phyloP scores from a whole-genome alignment of 1,139 yeast genomes.

The Candida sanyaensis region DNA sequence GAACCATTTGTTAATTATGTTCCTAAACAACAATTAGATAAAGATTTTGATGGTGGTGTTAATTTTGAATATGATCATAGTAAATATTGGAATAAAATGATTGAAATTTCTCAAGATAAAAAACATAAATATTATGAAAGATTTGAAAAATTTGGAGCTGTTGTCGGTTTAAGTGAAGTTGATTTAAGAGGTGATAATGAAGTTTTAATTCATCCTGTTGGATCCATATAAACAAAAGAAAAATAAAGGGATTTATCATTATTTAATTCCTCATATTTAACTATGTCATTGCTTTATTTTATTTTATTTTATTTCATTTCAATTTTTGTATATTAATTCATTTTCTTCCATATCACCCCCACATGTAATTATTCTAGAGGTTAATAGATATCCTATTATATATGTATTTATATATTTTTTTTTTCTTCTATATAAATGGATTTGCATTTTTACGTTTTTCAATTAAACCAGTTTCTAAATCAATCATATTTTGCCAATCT shows the following conservation, averaged over 20 bases:
- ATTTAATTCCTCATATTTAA: too few relatives aligned
- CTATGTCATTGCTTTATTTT: too few relatives aligned
- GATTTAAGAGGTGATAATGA: conserved; percentile 68
- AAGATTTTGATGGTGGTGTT: conserved; percentile 45
- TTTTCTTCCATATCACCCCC: too few relatives aligned
- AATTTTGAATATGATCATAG: conserved; percentile 46
- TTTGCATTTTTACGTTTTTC: conserved; percentile 93
- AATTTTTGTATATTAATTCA: too few relatives aligned
- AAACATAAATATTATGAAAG: conserved; percentile 36
- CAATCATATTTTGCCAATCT: conserved; percentile 96
- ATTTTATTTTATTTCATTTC: too few relatives aligned
- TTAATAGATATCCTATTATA: too few relatives aligned
- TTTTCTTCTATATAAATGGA: conserved; percentile 53
- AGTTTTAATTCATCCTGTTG: conserved; percentile 37
- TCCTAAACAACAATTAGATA: conserved; percentile 47
- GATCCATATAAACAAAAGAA: conserved; percentile 18
- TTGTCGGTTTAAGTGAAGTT: conserved; percentile 57
- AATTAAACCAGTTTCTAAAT: conserved; percentile 67
- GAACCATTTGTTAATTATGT: conserved; percentile 44
- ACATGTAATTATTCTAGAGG: too few relatives aligned
- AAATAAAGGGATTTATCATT: too few relatives aligned
- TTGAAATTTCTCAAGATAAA: conserved; percentile 39
- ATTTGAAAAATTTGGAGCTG: conserved; percentile 40
- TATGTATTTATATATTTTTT: background rate
- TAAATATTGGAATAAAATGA: conserved; percentile 47